These are phyloP conservation scores for Xerocomus spinulosus DNA, from an alignment of 768 basidiomycete genomes.

Conservation along the genomic window DNA sequence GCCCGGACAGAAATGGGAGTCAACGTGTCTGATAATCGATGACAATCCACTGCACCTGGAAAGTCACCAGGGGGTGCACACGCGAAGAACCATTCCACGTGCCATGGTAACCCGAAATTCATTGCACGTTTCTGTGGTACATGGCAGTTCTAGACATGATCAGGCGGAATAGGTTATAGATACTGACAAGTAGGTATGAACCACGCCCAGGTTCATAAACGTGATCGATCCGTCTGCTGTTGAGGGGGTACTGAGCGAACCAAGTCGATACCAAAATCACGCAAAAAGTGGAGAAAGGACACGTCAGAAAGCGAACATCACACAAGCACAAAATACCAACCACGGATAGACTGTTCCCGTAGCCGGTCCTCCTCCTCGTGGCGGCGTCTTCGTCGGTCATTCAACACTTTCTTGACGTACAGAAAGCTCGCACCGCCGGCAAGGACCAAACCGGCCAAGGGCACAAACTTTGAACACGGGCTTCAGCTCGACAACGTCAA, in stretches of 20 bases:
- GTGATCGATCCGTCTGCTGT: conserved; percentile 5
- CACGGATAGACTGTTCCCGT: conserved; percentile 4
- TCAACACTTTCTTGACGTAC: conserved; percentile 29
- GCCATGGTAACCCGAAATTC: conserved; percentile 1
- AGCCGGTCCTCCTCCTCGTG: conserved; percentile 15
- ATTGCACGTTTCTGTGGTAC: conserved; percentile 2
- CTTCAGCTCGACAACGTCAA: background rate
- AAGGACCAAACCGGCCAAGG: conserved; percentile 27
- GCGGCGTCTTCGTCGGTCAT: conserved; percentile 21
- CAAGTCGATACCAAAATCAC: background rate
- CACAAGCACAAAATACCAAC: background rate
- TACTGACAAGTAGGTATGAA: background rate
- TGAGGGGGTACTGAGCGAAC: conserved; percentile 2
- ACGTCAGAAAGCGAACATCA: conserved; percentile 13
- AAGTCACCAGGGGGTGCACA: background rate
- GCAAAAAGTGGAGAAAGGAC: background rate
- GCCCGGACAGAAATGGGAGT: background rate
- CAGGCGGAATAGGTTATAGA: background rate
- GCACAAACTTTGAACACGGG: conserved; percentile 14
- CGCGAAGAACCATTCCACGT: background rate
- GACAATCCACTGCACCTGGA: background rate
- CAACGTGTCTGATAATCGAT: background rate
- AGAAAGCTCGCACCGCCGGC: conserved; percentile 28
- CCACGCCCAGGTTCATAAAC: conserved; percentile 1
- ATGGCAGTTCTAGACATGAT: background rate